Conservation (phyloP, 768 basidiomycete genomes). For the Clitopilus passeckerianus region DNA sequence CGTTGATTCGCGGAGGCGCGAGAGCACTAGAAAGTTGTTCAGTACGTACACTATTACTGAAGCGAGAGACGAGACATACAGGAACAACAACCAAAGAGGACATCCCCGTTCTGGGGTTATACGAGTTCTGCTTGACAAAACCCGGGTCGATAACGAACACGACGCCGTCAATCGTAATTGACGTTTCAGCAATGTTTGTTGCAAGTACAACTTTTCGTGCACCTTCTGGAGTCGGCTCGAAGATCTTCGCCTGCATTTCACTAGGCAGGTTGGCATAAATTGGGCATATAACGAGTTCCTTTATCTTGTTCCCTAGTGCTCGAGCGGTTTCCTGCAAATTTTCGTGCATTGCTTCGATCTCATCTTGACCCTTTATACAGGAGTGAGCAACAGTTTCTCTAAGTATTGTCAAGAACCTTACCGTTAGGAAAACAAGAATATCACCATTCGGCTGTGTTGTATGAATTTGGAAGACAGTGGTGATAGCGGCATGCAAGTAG, state of each 20-base stretch:
- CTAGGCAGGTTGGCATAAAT: slow-evolving; percentile 99
- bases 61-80: slow-evolving; percentile 38
- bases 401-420: slow-evolving; percentile 26
- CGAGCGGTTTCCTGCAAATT: slow-evolving; percentile 93
- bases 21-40: slow-evolving; percentile 63
- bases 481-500: slow-evolving; percentile 97
- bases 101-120: slow-evolving; percentile 98
- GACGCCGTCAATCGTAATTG: slow-evolving; percentile 98
- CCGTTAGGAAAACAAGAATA: slow-evolving; percentile 95
- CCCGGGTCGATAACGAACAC: slow-evolving; percentile 99
- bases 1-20: slow-evolving; percentile 96
- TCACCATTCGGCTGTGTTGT: slow-evolving; percentile 98
- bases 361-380: slow-evolving; percentile 82
- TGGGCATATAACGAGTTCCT: slow-evolving; percentile 91
- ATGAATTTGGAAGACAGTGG: slow-evolving; percentile 98
- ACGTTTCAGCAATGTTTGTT: slow-evolving; percentile 99
- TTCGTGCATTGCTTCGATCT: slow-evolving; percentile 97
- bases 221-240: slow-evolving; percentile 96
- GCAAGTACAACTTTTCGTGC: slow-evolving; percentile 97
- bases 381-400: slow-evolving; percentile 2
- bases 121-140: slow-evolving; percentile 98
- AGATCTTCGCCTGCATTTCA: slow-evolving; percentile 99
- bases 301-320: slow-evolving; percentile 92
- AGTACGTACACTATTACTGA: neutral
- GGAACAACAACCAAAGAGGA: slow-evolving; percentile 94